Conservation (phyloP, 179 eudicot species). For the Corrigiola litoralis region DNA sequence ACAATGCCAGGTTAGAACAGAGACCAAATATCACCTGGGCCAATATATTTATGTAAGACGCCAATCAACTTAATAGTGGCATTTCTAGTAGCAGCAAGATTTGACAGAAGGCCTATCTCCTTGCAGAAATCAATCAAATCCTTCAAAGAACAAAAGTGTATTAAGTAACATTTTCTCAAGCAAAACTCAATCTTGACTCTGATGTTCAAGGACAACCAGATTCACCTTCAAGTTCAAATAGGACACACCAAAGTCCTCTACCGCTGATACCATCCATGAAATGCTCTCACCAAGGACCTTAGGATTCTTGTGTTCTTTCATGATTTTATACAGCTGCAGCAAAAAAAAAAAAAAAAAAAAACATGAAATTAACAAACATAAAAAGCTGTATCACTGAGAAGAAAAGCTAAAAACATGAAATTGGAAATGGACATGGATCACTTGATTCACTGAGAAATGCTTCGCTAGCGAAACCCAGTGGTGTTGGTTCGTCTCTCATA, state of each 20-base stretch:
- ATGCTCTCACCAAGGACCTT: constrained; percentile 97
- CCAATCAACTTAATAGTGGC: constrained; percentile 94
- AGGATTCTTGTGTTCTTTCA: constrained; percentile 99
- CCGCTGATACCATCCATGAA: constrained; percentile 92
- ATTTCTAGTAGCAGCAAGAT: constrained; percentile 96
- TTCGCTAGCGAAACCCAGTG: neutral
- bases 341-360: neutral
- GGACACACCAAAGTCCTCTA: constrained; percentile 93
- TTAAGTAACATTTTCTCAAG: neutral
- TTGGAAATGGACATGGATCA: neutral
- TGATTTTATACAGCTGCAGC: constrained; percentile 72
- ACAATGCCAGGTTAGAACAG: neutral
- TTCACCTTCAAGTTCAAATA: constrained; percentile 80
- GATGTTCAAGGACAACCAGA: neutral
- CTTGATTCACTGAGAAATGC: neutral
- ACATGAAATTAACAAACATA: neutral
- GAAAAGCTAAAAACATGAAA: too few relatives aligned
- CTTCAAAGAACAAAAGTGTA: constrained; percentile 32
- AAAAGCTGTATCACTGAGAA: neutral
- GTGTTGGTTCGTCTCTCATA: too few relatives aligned
- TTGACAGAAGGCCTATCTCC: constrained; percentile 94
- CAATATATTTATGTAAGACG: constrained; percentile 81
- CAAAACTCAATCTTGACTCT: neutral
- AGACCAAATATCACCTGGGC: constrained; percentile 66
- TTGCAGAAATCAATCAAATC: constrained; percentile 98